Conservation (phyloP, 352 stramenopile species). For the Blastocystis sp. region DNA sequence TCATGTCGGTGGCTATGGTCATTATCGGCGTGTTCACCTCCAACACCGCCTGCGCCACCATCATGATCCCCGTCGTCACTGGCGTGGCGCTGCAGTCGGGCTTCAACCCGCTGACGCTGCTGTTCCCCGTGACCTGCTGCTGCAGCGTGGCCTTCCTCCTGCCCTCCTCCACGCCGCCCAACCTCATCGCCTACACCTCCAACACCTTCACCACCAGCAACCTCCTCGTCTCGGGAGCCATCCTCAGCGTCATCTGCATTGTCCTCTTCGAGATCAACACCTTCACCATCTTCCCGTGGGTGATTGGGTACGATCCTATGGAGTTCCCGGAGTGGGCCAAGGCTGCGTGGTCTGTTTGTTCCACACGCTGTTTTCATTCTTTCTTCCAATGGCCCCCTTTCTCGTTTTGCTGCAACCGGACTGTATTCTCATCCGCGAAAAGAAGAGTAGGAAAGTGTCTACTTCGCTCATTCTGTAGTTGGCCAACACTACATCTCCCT, state of each 20-base stretch:
- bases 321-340: slow-evolving; percentile 18
- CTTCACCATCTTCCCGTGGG: slow-evolving; percentile 59
- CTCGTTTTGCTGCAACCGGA: neutral
- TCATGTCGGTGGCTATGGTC: slow-evolving; percentile 57
- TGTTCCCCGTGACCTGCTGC: slow-evolving; percentile 62
- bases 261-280: slow-evolving; percentile 53
- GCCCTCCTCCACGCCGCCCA: slow-evolving; percentile 51
- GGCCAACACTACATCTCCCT: neutral
- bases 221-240: slow-evolving; percentile 12
- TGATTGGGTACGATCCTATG: slow-evolving; percentile 64
- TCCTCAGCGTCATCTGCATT: slow-evolving; percentile 27
- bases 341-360: slow-evolving; percentile 16
- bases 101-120: slow-evolving; percentile 26
- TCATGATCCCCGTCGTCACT: slow-evolving; percentile 66
- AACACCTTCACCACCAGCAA: neutral
- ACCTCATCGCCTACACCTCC: slow-evolving; percentile 37
- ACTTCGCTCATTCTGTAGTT: neutral
- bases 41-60: slow-evolving; percentile 54
- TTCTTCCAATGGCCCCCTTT: slow-evolving; percentile 3
- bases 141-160: slow-evolving; percentile 45
- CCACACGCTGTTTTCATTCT: neutral
- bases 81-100: neutral
- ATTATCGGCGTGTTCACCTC: slow-evolving; percentile 53
- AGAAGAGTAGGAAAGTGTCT: neutral
- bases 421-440: neutral